These are phyloP conservation scores for Fraxinus anomala DNA, from an alignment of 257 asterid species.

Conservation along the genomic window DNA sequence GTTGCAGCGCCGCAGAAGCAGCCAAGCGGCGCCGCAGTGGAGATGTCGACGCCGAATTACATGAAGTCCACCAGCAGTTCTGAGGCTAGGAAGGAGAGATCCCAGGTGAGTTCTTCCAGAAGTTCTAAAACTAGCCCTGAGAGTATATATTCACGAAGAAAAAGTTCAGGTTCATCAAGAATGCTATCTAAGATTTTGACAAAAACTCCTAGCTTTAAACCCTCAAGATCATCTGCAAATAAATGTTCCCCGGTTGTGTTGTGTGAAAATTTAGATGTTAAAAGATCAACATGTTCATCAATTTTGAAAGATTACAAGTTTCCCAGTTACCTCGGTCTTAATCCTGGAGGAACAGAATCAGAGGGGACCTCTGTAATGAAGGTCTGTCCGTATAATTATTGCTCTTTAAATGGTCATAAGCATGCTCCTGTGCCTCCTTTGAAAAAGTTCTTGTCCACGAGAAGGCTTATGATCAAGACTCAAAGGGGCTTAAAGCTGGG, in stretches of 20 bases:
- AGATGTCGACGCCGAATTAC: constrained; percentile 54
- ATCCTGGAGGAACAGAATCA: constrained; percentile 61
- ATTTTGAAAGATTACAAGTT: constrained; percentile 73
- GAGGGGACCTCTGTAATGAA: constrained; percentile 64
- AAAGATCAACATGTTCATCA: constrained; percentile 77
- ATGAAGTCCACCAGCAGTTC: constrained; percentile 89
- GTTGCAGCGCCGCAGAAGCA: constrained; percentile 29
- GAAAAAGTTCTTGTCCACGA: constrained; percentile 65
- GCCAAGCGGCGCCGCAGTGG: constrained; percentile 1
- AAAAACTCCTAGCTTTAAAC: constrained; percentile 65
- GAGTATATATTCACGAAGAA: constrained; percentile 26
- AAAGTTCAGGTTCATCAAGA: constrained; percentile 32
- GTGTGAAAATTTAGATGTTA: constrained; percentile 39
- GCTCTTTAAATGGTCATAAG: constrained; percentile 90
- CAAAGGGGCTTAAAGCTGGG: constrained; percentile 56
- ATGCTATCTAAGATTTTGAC: constrained; percentile 42
- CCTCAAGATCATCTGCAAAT: constrained; percentile 40
- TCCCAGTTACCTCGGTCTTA: constrained; percentile 61
- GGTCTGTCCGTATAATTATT: constrained; percentile 79
- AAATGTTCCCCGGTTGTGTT: constrained; percentile 45
- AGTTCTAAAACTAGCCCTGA: constrained; percentile 35
- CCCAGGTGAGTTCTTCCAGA: constrained; percentile 44
- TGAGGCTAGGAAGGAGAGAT: constrained; percentile 69
- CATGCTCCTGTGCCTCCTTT: constrained; percentile 68
- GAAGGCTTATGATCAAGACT: constrained; percentile 58